phyloP scores from a whole-genome alignment of 2,329 filamentous ascomycete genomes.

The Didymellaceae sp. region DNA sequence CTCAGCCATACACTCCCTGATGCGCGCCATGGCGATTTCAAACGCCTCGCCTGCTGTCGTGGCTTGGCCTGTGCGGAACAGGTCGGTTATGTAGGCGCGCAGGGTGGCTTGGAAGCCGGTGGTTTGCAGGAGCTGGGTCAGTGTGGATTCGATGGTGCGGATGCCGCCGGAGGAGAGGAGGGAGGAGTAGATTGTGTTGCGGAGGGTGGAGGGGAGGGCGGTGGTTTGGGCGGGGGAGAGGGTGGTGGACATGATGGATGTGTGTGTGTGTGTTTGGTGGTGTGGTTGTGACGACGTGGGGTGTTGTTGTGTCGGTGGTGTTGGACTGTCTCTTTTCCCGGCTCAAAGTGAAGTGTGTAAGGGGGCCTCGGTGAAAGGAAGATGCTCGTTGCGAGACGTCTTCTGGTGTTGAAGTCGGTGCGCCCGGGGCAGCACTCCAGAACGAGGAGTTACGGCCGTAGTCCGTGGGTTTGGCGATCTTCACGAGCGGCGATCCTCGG shows the following conservation, averaged over 20 bases:
- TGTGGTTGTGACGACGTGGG: too few species aligned
- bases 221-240: conserved; percentile 48
- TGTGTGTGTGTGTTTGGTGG: conserved; percentile 8
- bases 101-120: conserved; percentile 66
- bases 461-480: background rate
- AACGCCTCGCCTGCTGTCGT: conserved; percentile 64
- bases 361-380: too few species aligned
- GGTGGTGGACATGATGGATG: conserved; percentile 28
- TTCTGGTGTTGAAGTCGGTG: background rate
- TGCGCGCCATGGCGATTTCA: conserved; percentile 56
- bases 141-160: conserved; percentile 61
- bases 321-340: too few species aligned
- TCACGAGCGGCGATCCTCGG: conserved; percentile 1
- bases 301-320: background rate
- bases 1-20: conserved; percentile 20
- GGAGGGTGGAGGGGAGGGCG: conserved; percentile 48
- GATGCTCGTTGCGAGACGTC: too few species aligned
- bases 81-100: conserved; percentile 60
- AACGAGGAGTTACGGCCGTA: too few species aligned
- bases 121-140: conserved; percentile 62
- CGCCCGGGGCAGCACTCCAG: background rate
- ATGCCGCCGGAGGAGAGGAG: conserved; percentile 59
- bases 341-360: too few species aligned
- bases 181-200: conserved; percentile 53
- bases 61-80: conserved; percentile 65